These are phyloP conservation scores for Eimeria sp. DNA, from an alignment of 169 alveolate species.

Conservation along the genomic window DNA sequence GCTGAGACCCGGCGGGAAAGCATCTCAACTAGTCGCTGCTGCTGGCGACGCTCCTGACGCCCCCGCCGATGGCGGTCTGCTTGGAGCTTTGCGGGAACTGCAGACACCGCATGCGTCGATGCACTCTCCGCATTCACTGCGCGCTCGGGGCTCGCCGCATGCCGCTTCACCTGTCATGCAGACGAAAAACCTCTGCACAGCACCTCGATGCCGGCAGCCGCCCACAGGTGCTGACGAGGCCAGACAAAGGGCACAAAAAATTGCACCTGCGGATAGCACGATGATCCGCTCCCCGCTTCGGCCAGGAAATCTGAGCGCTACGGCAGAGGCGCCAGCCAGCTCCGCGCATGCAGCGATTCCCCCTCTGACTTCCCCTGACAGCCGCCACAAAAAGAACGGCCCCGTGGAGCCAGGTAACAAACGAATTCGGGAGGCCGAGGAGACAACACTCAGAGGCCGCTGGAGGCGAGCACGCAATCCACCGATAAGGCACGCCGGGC, in stretches of 20 bases:
- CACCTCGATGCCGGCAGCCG: neutral
- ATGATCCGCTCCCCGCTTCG: neutral
- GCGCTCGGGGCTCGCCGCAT: slow-evolving; percentile 35
- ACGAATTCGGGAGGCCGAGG: slow-evolving; percentile 24
- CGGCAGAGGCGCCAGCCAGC: neutral
- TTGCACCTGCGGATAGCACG: neutral
- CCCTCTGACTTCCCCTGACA: slow-evolving; percentile 7
- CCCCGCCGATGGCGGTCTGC: slow-evolving; percentile 1
- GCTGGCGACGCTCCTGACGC: slow-evolving; percentile 23
- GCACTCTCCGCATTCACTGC: slow-evolving; percentile 68
- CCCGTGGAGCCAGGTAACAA: slow-evolving; percentile 36
- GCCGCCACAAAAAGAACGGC: slow-evolving; percentile 5
- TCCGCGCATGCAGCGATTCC: neutral
- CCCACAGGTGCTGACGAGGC: neutral
- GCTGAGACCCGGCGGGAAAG: slow-evolving; percentile 13
- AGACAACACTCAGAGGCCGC: slow-evolving; percentile 1
- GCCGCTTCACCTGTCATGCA: slow-evolving; percentile 38
- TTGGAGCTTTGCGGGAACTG: slow-evolving; percentile 28
- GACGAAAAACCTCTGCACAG: neutral
- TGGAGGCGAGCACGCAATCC: slow-evolving; percentile 32
- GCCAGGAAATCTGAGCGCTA: neutral
- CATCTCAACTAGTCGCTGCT: neutral
- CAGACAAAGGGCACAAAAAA: neutral
- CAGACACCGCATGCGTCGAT: slow-evolving; percentile 62
- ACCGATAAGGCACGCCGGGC: slow-evolving; percentile 4